These are phyloP conservation scores for Albugo candida DNA, from an alignment of 352 stramenopile genomes.

Conservation along the genomic window DNA sequence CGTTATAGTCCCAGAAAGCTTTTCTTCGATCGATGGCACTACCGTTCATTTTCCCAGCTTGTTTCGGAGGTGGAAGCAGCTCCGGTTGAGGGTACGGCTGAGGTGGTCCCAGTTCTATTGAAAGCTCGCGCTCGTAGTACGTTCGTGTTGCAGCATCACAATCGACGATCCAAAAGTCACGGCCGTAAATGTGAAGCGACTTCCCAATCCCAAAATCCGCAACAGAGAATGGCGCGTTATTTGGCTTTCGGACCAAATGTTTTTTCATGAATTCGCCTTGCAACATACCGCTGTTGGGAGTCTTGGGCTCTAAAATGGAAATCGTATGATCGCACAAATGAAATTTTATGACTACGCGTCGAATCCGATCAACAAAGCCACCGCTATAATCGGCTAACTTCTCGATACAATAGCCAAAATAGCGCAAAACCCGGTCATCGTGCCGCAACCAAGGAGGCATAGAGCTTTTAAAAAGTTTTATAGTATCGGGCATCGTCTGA, in stretches of 20 bases:
- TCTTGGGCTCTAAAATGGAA: conserved; percentile 70
- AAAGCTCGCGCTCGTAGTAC: conserved; percentile 41
- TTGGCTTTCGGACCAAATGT: conserved; percentile 18
- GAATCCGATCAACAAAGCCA: conserved; percentile 12
- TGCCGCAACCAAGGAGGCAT: conserved; percentile 29
- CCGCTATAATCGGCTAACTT: conserved; percentile 18
- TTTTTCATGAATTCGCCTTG: conserved; percentile 82
- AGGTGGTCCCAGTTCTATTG: conserved; percentile 15
- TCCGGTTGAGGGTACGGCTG: conserved; percentile 51
- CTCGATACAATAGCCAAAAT: conserved; percentile 80
- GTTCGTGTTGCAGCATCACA: conserved; percentile 71
- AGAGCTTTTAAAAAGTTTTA: no score
- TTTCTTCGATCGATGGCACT: conserved; percentile 29
- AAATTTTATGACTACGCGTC: conserved; percentile 59
- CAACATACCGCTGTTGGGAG: conserved; percentile 71
- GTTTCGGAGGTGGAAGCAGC: conserved; percentile 13
- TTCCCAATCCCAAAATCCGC: conserved; percentile 65
- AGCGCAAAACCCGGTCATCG: conserved; percentile 73
- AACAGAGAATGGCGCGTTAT: conserved; percentile 22
- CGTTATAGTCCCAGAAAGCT: conserved; percentile 18
- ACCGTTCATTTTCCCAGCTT: conserved; percentile 14
- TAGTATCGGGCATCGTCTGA: no score
- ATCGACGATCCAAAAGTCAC: conserved; percentile 70
- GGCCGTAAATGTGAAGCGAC: conserved; percentile 59
- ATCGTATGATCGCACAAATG: conserved; percentile 71